Conservation (phyloP, 177 flowering plant species). For the Tripterygium wilfordii region DNA sequence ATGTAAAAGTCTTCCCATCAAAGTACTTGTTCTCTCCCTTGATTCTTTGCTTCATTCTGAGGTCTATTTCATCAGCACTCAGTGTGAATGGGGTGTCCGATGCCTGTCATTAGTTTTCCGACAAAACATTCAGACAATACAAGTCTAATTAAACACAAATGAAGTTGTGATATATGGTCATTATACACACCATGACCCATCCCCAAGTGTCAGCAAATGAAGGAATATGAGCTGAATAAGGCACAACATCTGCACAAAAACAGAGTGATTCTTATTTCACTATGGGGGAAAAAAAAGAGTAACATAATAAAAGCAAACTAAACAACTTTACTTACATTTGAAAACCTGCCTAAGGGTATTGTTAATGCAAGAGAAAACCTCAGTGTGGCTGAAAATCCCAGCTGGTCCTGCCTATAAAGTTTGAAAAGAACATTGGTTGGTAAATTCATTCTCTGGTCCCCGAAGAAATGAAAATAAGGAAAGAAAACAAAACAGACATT, state of each 20-base stretch:
- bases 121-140: neutral
- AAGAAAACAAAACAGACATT: neutral
- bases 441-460: neutral
- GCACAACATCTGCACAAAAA: constrained; percentile 58
- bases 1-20: constrained; percentile 60
- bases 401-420: constrained; percentile 87
- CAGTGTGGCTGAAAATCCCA: constrained; percentile 80
- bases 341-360: constrained; percentile 84
- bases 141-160: too few species aligned
- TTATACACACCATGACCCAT: constrained; percentile 96
- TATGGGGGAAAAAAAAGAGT: neutral
- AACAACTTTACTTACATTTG: constrained; percentile 67
- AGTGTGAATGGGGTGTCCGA: constrained; percentile 45
- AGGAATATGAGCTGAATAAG: constrained; percentile 87
- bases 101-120: constrained; percentile 31
- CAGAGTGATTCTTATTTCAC: too few species aligned
- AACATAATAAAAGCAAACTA: neutral
- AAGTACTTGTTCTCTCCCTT: constrained; percentile 72
- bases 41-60: constrained; percentile 59
- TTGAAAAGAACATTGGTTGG: neutral
- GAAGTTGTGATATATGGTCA: too few species aligned
- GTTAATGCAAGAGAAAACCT: constrained; percentile 88
- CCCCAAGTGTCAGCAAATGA: constrained; percentile 98
- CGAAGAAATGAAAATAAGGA: neutral
- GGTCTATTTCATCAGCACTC: constrained; percentile 58